A percentile compares a stretch with the other conserved stretches of the same genome.
Evolutionary conservation across 768 basidiomycete genomes (phyloP).

Genomic region (Boletus rufocinnamomeus): DNA sequence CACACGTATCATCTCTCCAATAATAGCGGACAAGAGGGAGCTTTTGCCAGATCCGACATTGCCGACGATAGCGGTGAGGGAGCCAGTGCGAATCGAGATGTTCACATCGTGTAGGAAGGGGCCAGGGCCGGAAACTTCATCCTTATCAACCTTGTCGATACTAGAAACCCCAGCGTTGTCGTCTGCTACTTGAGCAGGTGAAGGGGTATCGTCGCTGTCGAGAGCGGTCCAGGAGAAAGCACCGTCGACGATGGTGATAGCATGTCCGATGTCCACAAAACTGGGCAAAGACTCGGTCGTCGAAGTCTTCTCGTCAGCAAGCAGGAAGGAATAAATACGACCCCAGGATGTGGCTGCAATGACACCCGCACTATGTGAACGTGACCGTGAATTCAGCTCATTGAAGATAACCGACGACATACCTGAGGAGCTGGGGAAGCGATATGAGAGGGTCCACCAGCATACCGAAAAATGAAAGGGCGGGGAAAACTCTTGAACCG

Average conservation of each 20-base stretch:
- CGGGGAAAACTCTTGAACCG: constrained; percentile 29
- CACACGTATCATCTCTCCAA: constrained; percentile 33
- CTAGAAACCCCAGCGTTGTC: constrained; percentile 9
- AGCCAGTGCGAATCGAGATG: constrained; percentile 22
- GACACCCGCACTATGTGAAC: constrained; percentile 23
- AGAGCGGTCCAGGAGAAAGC: constrained; percentile 28
- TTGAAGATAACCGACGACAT: not conserved
- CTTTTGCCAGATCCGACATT: constrained; percentile 33
- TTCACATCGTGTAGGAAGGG: constrained; percentile 27
- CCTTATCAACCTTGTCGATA: constrained; percentile 12
- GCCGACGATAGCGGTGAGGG: constrained; percentile 31
- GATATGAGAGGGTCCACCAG: constrained; percentile 33
- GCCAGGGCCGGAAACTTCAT: constrained; percentile 6
- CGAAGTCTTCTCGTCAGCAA: constrained; percentile 28
- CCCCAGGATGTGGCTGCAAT: constrained; percentile 31
- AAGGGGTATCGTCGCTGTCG: constrained; percentile 1
- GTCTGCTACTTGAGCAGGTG: not conserved
- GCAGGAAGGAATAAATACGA: constrained; percentile 31
- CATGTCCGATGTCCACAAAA: constrained; percentile 17
- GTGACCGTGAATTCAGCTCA: not conserved
- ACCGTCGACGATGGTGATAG: constrained; percentile 25
- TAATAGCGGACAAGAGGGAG: constrained; percentile 32
- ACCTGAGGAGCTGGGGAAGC: constrained; percentile 34
- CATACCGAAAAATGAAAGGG: constrained; percentile 35
- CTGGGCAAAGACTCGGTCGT: not conserved